A percentile compares a stretch with the other conserved stretches of the same genome.
Evolutionary conservation across 257 asterid genomes (phyloP).

Genomic region (Fraxinus pennsylvanica): DNA sequence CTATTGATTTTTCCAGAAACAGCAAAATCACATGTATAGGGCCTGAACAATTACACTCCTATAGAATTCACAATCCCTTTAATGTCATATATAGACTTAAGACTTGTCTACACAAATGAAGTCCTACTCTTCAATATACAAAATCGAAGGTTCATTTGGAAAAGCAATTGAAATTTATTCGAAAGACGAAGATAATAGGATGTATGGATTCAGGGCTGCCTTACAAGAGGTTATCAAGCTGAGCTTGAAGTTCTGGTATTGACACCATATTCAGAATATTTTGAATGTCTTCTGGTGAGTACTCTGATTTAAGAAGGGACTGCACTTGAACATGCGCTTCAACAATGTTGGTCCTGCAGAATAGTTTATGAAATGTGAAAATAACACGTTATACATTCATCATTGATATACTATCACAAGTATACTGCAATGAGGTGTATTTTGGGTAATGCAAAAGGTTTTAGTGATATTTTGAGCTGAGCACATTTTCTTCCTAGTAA

Average conservation of each 20-base stretch:
- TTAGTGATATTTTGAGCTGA: not conserved
- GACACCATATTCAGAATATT: slow-evolving; percentile 55
- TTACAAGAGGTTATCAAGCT: slow-evolving; percentile 71
- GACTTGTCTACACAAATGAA: not conserved
- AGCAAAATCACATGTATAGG: not conserved
- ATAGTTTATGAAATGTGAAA: not conserved
- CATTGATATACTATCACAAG: not conserved
- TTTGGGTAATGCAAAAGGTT: slow-evolving; percentile 1
- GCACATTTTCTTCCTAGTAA: not conserved
- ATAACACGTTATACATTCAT: slow-evolving; percentile 12
- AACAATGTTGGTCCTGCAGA: slow-evolving; percentile 81
- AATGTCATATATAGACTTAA: not conserved
- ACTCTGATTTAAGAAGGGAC: slow-evolving; percentile 75
- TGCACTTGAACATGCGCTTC: slow-evolving; percentile 89
- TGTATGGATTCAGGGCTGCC: slow-evolving; percentile 3
- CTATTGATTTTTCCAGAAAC: not conserved
- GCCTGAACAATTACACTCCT: not conserved
- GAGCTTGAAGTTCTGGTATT: slow-evolving; percentile 65
- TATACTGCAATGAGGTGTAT: not conserved
- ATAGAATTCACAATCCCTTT: not conserved
- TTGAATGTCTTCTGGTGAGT: slow-evolving; percentile 67
- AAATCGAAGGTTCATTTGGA: not conserved
- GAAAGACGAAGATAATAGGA: not conserved
- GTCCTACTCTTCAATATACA: not conserved
- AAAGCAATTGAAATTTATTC: not conserved